Evolutionary conservation across 2,329 filamentous ascomycete genomes (phyloP).

Genomic region (Arthrobotrys conoides): DNA sequence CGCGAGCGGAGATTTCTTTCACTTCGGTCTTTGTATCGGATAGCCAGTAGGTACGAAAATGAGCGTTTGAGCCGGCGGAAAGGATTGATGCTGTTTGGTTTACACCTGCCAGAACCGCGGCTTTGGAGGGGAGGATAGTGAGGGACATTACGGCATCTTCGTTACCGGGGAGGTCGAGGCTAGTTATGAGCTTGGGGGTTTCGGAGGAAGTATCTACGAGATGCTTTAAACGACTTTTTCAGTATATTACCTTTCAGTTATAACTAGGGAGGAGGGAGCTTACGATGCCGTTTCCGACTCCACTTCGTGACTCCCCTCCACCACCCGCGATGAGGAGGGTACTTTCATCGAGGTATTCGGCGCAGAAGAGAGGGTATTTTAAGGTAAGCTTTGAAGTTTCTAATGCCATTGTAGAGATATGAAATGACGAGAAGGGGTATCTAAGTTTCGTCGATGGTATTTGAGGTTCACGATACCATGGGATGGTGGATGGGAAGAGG

Average conservation of each 20-base stretch:
- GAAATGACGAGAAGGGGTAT: neutral
- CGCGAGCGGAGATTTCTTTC: constrained; percentile 57
- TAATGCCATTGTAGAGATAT: constrained; percentile 61
- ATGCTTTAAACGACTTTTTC: constrained; percentile 23
- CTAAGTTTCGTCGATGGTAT: neutral
- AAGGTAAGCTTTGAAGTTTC: constrained; percentile 64
- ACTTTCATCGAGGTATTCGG: constrained; percentile 63
- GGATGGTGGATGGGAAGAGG: constrained; percentile 6
- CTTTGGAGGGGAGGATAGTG: constrained; percentile 54
- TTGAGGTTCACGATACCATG: constrained; percentile 4
- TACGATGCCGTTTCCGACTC: constrained; percentile 64
- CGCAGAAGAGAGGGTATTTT: constrained; percentile 64
- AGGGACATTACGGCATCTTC: constrained; percentile 65
- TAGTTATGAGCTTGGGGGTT: constrained; percentile 49
- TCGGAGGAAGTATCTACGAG: constrained; percentile 52
- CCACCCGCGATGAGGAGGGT: constrained; percentile 63
- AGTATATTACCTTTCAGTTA: too few species aligned
- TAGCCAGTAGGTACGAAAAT: constrained; percentile 64
- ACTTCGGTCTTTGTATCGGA: constrained; percentile 51
- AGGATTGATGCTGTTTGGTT: constrained; percentile 60
- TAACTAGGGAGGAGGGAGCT: constrained; percentile 12
- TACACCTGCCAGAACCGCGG: constrained; percentile 62
- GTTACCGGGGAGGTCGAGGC: constrained; percentile 61
- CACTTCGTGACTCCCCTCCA: constrained; percentile 64
- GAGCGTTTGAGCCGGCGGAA: constrained; percentile 61